A percentile compares a stretch with the other conserved stretches of the same genome.
Conservation (phyloP, 306 rosid species). For the Mimosa pudica region DNA sequence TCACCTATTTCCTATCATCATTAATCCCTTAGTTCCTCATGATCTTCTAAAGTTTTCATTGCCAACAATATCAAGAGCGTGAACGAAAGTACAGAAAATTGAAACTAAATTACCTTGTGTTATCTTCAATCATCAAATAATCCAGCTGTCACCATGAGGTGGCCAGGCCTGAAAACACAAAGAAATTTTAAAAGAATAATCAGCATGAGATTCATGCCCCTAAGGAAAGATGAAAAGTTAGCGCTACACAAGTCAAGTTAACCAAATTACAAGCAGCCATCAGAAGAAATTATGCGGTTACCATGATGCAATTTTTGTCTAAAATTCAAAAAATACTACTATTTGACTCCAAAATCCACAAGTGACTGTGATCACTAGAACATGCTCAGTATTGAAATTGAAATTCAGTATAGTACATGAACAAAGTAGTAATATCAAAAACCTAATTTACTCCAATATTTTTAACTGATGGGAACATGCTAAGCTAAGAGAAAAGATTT, state of each 20-base stretch:
- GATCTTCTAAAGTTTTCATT: too few species aligned
- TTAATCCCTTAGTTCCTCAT: not conserved
- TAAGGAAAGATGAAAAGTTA: not conserved
- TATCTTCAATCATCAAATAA: too few species aligned
- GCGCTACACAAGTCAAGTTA: conserved; percentile 14
- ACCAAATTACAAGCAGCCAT: conserved; percentile 4
- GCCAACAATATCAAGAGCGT: too few species aligned
- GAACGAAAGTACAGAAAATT: too few species aligned
- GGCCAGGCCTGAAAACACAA: too few species aligned
- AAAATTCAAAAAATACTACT: not conserved
- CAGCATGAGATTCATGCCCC: too few species aligned
- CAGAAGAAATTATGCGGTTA: conserved; percentile 8
- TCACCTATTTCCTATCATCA: not conserved
- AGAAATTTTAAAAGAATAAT: too few species aligned
- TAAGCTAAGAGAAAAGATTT: not conserved
- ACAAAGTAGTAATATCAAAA: conserved; percentile 11
- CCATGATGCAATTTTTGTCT: conserved; percentile 14
- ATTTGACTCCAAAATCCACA: conserved; percentile 20
- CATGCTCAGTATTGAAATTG: conserved; percentile 6
- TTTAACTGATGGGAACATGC: conserved; percentile 8
- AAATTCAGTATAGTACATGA: conserved; percentile 10
- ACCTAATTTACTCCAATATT: conserved; percentile 7
- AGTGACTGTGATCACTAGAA: not conserved
- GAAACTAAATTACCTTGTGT: too few species aligned
- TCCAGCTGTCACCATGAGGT: too few species aligned